Base-by-base conservation (phyloP, 1,139 yeast genomes). In the Eremothecium cymbalariae region DNA sequence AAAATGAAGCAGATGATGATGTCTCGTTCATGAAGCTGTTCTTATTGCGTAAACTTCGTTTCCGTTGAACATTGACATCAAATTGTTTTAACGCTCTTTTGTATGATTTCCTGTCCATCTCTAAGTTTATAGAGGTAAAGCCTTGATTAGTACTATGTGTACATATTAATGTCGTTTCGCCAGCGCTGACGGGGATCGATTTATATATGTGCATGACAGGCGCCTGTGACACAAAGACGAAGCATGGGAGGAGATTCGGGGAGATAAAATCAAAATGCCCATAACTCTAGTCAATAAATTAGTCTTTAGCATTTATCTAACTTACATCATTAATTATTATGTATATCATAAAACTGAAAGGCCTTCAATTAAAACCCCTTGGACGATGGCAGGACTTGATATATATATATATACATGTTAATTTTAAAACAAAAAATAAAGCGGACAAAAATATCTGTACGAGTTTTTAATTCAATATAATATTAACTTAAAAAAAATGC, bases 251-350 rank as follows among this genome's bases (percentile, higher is more conserved):
- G n/a, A n/a, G n/a, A n/a, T n/a, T n/a, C n/a, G n/a, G n/a, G n/a
- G n/a, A n/a, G n/a, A n/a, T n/a, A n/a, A n/a, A n/a, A n/a, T n/a
- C n/a, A n/a, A n/a, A n/a, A n/a, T n/a, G n/a, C n/a, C n/a, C n/a
- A n/a, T n/a, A n/a, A n/a, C n/a, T n/a, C n/a, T n/a, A n/a, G n/a
- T n/a, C n/a, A n/a, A n/a, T n/a, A n/a, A n/a, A n/a, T n/a, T n/a
- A n/a, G n/a, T n/a, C n/a, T n/a, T n/a, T n/a, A n/a, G n/a, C n/a
- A n/a, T n/a, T n/a, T n/a, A n/a, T 7, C 8, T 23, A 12, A 16
- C n/a, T 16, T 27, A 27, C 17, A 27, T n/a, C 21, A 27, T 27
- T 27, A 27, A 14, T 27, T n/a, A 27, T 27, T 27, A 27, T 27
- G 30, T 27, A 27, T n/a, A n/a, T 15, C 25, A 23, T 23, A 23